Percentiles rank a stretch among this genome's conserved stretches.
phyloP scores from a whole-genome alignment of 345 rosid genomes.

The Syzygium oleosum region DNA sequence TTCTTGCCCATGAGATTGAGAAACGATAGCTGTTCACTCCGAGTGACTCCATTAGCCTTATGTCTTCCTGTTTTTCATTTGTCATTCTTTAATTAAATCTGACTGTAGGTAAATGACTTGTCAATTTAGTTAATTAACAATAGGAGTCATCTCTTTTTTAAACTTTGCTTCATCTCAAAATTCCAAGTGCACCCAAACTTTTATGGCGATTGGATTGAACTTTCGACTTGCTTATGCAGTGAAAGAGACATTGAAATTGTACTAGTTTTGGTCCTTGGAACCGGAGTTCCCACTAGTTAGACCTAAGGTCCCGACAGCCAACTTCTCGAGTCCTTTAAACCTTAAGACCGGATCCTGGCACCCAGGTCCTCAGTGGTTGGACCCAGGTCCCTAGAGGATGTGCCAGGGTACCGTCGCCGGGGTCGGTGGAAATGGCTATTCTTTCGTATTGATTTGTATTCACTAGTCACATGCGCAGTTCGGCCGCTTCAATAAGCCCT shows the following conservation, averaged over 20 bases:
- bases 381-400: neutral
- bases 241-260: neutral
- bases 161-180: neutral
- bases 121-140: neutral
- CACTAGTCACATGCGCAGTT: neutral
- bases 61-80: slow-evolving; percentile 41
- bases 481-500: neutral
- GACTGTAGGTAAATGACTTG: neutral
- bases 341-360: neutral
- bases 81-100: neutral
- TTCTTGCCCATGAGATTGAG: slow-evolving; percentile 78
- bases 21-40: slow-evolving; percentile 67
- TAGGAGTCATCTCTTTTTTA: neutral
- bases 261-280: neutral
- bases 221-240: neutral
- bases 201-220: neutral
- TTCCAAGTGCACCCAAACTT: neutral
- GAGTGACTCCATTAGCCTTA: slow-evolving; percentile 43
- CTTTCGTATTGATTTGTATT: neutral
- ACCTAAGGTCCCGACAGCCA: neutral
- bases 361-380: neutral
- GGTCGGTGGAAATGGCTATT: neutral
- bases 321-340: neutral
- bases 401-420: neutral
- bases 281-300: neutral